Base-by-base conservation (phyloP, 164 flowering plant genomes). In the Liquidambar formosana region DNA sequence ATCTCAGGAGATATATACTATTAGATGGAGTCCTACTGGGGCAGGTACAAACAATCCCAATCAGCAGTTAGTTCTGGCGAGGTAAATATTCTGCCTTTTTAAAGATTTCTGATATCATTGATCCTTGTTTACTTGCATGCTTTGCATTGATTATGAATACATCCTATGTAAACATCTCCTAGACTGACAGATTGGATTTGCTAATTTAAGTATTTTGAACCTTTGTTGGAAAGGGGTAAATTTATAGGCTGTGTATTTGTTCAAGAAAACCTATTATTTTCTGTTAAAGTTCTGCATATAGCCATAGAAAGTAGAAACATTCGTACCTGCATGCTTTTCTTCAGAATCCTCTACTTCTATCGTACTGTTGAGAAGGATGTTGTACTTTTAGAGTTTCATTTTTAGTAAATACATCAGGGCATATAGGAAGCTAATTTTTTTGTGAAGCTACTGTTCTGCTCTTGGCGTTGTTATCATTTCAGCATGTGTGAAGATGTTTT, bases 1-100 rank as follows among this genome's bases (percentile, higher is more conserved):
- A 43, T 69, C 80, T 70, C 83, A 95, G 99, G 99, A 93, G 79
- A 95, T 95, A 76, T 95, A 95, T 73, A 91, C 99, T 6, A 85
- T 95, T 56, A 82, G 93, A 80, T 95, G 99, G 99, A 91, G 95
- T 74, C 99, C 98, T 56, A 89, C 97, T 67, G 99, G 99, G n/a
- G 85, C 84, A 2, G 91, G 93, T 28, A 87, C 99, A 21, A 88
- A 73, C 80, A 93, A 95, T 72, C 95, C 97, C 10, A 95, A 91
- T 74, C 90, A 89, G 74, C 87, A 82, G 61, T 78, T 93, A 73
- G 75, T 92, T 69, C 78, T 94, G 67, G 99, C 97, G 49, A 94
- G 97, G 99, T 94, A 75, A 66, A 44, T 57, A 18, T 49, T 22
- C 12, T 57, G 41, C n/a, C 49, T 28, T 23, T 16, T 69, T n/a